Conservation (phyloP, 2,329 filamentous ascomycete species). For the Beauveria varroae region DNA sequence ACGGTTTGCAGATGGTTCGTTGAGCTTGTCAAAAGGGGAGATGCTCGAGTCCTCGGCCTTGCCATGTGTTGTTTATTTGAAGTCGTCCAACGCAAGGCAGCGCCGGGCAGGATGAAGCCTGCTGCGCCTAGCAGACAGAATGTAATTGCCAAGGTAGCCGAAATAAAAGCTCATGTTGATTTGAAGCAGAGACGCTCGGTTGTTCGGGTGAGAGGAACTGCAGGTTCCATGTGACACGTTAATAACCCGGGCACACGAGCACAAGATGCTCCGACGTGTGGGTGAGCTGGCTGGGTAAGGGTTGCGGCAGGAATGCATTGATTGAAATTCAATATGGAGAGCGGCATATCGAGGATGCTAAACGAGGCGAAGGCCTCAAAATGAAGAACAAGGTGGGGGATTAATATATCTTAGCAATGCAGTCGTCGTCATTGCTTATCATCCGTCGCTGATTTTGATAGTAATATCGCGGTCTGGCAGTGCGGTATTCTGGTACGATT, state of each 20-base stretch:
- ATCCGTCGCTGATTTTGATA: background rate
- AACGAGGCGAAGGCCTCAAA: background rate
- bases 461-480: background rate
- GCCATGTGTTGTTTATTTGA: too few species aligned
- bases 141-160: background rate
- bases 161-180: background rate
- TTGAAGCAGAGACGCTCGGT: background rate
- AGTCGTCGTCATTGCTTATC: background rate
- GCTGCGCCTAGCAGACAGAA: background rate
- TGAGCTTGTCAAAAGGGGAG: background rate
- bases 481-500: background rate
- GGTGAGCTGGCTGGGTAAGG: constrained; percentile 4
- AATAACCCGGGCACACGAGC: constrained; percentile 5
- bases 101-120: too few species aligned
- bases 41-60: too few species aligned
- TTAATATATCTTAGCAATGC: background rate
- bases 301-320: background rate
- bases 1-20: background rate
- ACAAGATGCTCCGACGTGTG: background rate
- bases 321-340: background rate
- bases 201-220: background rate
- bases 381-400: background rate
- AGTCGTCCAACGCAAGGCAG: too few species aligned
- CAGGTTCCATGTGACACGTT: constrained; percentile 9
- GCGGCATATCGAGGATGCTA: background rate